A percentile compares a stretch with the other conserved stretches of the same genome.
phyloP scores from a whole-genome alignment of 345 rosid species.

The Citrus inodora region DNA sequence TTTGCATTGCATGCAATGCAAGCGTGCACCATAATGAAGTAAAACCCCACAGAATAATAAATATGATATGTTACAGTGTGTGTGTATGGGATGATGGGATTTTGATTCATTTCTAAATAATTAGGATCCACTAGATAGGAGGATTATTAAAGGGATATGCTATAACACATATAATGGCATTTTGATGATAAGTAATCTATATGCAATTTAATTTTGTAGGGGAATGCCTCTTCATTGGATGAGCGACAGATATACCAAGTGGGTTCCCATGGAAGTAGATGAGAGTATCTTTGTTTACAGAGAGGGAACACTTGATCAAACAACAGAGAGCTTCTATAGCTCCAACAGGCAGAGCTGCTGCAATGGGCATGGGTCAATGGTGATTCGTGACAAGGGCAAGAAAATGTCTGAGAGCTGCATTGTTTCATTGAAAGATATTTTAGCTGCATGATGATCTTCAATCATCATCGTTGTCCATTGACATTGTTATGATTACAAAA shows the following conservation, averaged over 20 bases:
- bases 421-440: constrained; percentile 34
- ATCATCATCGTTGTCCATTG: neutral
- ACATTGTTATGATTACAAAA: neutral
- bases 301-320: constrained; percentile 43
- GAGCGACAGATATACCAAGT: constrained; percentile 27
- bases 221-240: constrained; percentile 37
- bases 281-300: constrained; percentile 39
- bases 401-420: constrained; percentile 7
- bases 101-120: neutral
- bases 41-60: too few relatives aligned
- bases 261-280: constrained; percentile 44
- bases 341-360: neutral
- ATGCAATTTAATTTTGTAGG: constrained; percentile 14
- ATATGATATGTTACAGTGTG: neutral
- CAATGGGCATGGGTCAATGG: neutral
- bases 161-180: too few relatives aligned
- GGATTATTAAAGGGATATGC: too few relatives aligned
- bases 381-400: constrained; percentile 13
- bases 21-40: too few relatives aligned
- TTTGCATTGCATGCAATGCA: too few relatives aligned
- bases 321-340: constrained; percentile 23
- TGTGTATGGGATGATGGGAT: neutral
- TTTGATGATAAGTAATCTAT: too few relatives aligned
- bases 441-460: neutral
- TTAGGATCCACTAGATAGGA: too few relatives aligned